These are phyloP conservation scores for Amanita pallidorosea DNA, from an alignment of 768 basidiomycete genomes.

Conservation along the genomic window DNA sequence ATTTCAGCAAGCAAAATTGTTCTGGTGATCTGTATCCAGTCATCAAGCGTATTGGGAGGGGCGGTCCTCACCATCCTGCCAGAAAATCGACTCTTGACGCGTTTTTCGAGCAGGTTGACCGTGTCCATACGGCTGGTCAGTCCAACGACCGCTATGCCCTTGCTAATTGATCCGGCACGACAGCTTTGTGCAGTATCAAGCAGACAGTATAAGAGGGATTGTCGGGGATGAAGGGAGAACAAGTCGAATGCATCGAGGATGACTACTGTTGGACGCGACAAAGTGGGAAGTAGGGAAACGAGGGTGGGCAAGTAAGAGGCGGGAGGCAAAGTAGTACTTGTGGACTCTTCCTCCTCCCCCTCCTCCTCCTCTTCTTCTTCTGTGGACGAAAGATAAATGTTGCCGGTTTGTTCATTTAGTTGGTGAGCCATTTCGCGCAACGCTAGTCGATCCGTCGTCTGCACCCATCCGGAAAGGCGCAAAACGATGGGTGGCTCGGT, in stretches of 20 bases:
- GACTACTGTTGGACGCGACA: constrained; percentile 71
- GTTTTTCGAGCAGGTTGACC: constrained; percentile 83
- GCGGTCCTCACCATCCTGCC: constrained; percentile 78
- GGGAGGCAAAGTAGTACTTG: constrained; percentile 33
- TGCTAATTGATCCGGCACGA: constrained; percentile 42
- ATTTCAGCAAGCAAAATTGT: constrained; percentile 27
- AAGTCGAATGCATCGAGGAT: constrained; percentile 90
- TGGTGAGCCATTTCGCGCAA: constrained; percentile 88
- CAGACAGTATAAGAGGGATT: constrained; percentile 89
- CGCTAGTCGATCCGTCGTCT: constrained; percentile 81
- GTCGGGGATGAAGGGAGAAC: constrained; percentile 85
- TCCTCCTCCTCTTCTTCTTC: constrained; percentile 25
- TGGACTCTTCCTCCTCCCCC: constrained; percentile 22
- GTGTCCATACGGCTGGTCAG: constrained; percentile 82
- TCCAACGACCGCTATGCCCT: constrained; percentile 80
- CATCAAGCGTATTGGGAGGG: constrained; percentile 37
- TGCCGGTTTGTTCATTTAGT: constrained; percentile 66
- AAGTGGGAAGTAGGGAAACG: constrained; percentile 67
- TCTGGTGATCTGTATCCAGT: constrained; percentile 42
- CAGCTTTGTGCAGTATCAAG: constrained; percentile 90
- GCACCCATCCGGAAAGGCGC: constrained; percentile 76
- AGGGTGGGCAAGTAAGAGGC: constrained; percentile 64
- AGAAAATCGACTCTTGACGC: constrained; percentile 96
- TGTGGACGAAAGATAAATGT: constrained; percentile 33
- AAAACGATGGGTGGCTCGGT: constrained; percentile 55